These are phyloP conservation scores for Diaporthe vaccinii DNA, from an alignment of 2,329 filamentous ascomycete species.

Conservation along the genomic window DNA sequence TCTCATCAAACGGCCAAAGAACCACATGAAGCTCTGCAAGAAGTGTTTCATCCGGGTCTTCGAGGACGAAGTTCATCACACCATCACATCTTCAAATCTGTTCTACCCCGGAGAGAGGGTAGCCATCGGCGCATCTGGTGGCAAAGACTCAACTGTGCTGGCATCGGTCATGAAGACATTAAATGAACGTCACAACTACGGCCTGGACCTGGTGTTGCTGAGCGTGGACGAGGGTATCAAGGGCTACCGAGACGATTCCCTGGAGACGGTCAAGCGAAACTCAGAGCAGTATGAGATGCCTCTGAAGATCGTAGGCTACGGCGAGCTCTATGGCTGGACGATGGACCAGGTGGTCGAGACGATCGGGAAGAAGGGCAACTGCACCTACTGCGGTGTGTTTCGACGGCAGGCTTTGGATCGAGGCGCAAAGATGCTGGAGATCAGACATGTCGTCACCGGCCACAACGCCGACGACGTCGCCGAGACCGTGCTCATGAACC, in stretches of 20 bases:
- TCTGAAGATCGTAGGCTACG: slow-evolving; percentile 92
- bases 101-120: slow-evolving; percentile 88
- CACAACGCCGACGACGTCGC: slow-evolving; percentile 98
- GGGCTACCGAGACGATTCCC: slow-evolving; percentile 93
- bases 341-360: slow-evolving; percentile 99
- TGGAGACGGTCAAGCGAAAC: slow-evolving; percentile 97
- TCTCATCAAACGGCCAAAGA: slow-evolving; percentile 93
- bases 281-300: slow-evolving; percentile 91
- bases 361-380: slow-evolving; percentile 98
- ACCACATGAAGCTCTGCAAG: slow-evolving; percentile 93
- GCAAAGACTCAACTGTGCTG: slow-evolving; percentile 97
- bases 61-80: slow-evolving; percentile 94
- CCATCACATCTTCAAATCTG: slow-evolving; percentile 84
- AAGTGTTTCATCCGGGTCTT: slow-evolving; percentile 89
- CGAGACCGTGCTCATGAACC: slow-evolving; percentile 97
- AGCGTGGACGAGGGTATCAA: slow-evolving; percentile 98
- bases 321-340: slow-evolving; percentile 96
- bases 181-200: slow-evolving; percentile 90
- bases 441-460: slow-evolving; percentile 94
- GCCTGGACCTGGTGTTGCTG: slow-evolving; percentile 85
- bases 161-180: slow-evolving; percentile 95
- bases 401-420: slow-evolving; percentile 93
- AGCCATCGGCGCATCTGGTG: slow-evolving; percentile 95
- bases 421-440: slow-evolving; percentile 87
- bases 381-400: slow-evolving; percentile 98